Conservation (phyloP, 2,329 filamentous ascomycete genomes). For the Aureobasidium subglaciale region DNA sequence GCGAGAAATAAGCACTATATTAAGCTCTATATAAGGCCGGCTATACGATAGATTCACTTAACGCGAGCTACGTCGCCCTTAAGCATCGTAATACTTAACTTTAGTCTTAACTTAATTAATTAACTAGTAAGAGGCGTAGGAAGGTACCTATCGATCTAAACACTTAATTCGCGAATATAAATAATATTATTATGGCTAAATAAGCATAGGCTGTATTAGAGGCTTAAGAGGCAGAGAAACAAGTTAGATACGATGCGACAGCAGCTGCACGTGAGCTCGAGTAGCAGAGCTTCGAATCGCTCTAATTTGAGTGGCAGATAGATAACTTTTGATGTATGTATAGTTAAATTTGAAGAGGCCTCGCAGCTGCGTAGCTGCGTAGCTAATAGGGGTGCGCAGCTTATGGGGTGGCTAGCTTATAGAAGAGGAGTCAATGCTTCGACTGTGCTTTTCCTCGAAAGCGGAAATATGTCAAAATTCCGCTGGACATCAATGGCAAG, state of each 20-base stretch:
- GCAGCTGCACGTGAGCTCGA: not conserved
- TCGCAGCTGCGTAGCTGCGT: constrained; percentile 2
- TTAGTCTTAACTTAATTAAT: not conserved
- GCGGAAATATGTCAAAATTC: too few relatives aligned
- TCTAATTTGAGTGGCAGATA: too few relatives aligned
- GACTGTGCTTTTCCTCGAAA: too few relatives aligned
- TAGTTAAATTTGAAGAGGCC: not conserved
- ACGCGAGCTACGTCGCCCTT: not conserved
- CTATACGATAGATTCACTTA: not conserved
- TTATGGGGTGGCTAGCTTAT: not conserved
- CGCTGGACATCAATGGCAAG: too few relatives aligned
- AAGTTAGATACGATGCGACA: not conserved
- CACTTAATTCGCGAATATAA: not conserved
- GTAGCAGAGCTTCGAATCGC: too few relatives aligned
- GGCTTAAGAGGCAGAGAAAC: not conserved
- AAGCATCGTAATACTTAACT: not conserved
- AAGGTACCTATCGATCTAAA: too few relatives aligned
- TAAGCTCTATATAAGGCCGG: not conserved
- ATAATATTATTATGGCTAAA: not conserved
- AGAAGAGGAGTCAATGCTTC: too few relatives aligned
- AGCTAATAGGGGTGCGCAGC: not conserved
- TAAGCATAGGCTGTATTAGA: not conserved
- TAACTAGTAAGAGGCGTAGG: not conserved
- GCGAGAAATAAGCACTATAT: too few relatives aligned
- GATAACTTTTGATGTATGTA: constrained; percentile 3